These are phyloP conservation scores for Plasmodium blacklocki DNA, from an alignment of 169 alveolate genomes.

Conservation along the genomic window DNA sequence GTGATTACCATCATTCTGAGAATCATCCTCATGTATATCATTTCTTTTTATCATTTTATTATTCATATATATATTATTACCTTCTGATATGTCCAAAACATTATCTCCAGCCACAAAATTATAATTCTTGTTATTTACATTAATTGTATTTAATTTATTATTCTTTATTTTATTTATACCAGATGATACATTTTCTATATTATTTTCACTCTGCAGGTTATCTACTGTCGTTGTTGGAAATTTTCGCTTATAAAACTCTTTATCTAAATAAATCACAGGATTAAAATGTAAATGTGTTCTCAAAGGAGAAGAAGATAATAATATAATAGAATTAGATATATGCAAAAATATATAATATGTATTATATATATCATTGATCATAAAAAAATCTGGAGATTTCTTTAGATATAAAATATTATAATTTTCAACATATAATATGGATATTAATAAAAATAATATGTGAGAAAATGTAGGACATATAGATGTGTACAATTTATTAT, in stretches of 20 bases:
- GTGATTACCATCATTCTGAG: too few relatives aligned
- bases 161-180: neutral
- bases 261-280: neutral
- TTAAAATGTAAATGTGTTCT: slow-evolving; percentile 34
- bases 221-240: too few relatives aligned
- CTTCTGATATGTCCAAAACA: too few relatives aligned
- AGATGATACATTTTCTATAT: neutral
- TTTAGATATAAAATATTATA: slow-evolving; percentile 62
- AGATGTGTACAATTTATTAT: slow-evolving; percentile 45
- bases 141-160: neutral
- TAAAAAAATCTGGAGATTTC: slow-evolving; percentile 41
- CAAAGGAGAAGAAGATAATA: slow-evolving; percentile 57
- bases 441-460: slow-evolving; percentile 43
- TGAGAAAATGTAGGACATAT: slow-evolving; percentile 38
- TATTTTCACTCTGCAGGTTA: too few relatives aligned
- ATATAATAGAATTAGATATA: slow-evolving; percentile 56
- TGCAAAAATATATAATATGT: slow-evolving; percentile 60
- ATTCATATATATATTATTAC: too few relatives aligned
- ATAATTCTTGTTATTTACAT: too few relatives aligned
- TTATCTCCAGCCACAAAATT: too few relatives aligned
- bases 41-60: too few relatives aligned
- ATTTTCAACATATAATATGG: slow-evolving; percentile 68
- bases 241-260: too few relatives aligned
- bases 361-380: slow-evolving; percentile 64
- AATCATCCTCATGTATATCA: too few relatives aligned